Conservation (phyloP, 306 rosid genomes). For the Amphicarpaea edgeworthii region DNA sequence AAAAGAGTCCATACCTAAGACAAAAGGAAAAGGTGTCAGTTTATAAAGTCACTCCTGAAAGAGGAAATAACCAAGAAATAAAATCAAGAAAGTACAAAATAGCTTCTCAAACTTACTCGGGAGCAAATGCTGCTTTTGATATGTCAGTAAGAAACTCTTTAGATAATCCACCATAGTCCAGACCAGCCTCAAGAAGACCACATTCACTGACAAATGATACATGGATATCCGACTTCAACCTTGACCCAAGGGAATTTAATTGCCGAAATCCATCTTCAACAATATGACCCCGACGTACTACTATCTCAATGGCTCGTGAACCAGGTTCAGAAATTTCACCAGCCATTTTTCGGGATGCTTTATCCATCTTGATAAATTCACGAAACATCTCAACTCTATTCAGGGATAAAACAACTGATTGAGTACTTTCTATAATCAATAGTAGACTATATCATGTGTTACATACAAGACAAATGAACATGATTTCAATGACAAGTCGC, state of each 20-base stretch:
- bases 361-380: constrained; percentile 94
- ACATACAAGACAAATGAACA: constrained; percentile 12
- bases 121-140: constrained; percentile 88
- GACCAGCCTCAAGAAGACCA: constrained; percentile 98
- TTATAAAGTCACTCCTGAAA: constrained; percentile 38
- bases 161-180: constrained; percentile 97
- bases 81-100: constrained; percentile 36
- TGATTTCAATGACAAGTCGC: constrained; percentile 2
- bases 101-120: constrained; percentile 73
- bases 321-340: constrained; percentile 91
- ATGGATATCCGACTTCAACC: constrained; percentile 86
- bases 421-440: constrained; percentile 31
- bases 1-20: constrained; percentile 82
- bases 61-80: constrained; percentile 39
- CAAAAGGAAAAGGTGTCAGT: constrained; percentile 44
- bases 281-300: constrained; percentile 83
- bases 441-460: constrained; percentile 9
- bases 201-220: constrained; percentile 98
- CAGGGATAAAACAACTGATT: constrained; percentile 44
- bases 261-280: constrained; percentile 97
- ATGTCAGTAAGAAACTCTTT: constrained; percentile 94
- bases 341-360: constrained; percentile 92
- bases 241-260: constrained; percentile 87
- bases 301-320: constrained; percentile 81
- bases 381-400: constrained; percentile 97